Percentiles rank a stretch among this genome's conserved stretches.
Evolutionary conservation across 2,329 filamentous ascomycete species (phyloP).

Genomic region (Fusarium coicis): DNA sequence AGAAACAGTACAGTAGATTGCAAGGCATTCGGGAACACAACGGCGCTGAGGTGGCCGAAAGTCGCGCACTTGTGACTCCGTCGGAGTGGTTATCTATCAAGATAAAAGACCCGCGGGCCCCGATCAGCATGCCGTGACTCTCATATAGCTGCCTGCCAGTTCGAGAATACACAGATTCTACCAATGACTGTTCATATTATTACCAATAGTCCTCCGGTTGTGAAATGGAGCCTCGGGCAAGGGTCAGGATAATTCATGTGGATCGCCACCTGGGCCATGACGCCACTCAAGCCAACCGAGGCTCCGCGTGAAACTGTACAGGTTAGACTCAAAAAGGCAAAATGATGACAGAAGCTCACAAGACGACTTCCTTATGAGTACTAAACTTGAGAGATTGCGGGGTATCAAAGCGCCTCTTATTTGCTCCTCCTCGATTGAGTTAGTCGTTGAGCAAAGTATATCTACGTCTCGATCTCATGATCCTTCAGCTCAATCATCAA

Average conservation of each 20-base stretch:
- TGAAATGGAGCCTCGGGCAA: not conserved
- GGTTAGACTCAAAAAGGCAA: not conserved
- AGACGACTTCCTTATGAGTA: not conserved
- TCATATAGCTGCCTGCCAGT: not conserved
- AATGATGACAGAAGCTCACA: not conserved
- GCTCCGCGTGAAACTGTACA: not conserved
- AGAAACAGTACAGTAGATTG: not conserved
- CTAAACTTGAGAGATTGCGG: not conserved
- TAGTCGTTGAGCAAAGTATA: slow-evolving; percentile 2
- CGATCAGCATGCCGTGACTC: not conserved
- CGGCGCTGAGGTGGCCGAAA: not conserved
- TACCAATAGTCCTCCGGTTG: not conserved
- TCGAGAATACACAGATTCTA: no score
- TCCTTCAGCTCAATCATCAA: not conserved
- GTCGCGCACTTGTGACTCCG: not conserved
- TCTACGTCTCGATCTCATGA: not conserved
- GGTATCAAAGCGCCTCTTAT: not conserved
- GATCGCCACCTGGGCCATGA: not conserved
- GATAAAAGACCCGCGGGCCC: not conserved
- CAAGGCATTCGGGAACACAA: not conserved
- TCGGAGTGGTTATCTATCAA: not conserved
- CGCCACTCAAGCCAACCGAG: not conserved
- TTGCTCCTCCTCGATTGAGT: slow-evolving; percentile 21
- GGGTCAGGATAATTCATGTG: not conserved
- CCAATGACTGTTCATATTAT: not conserved